A percentile compares a stretch with the other conserved stretches of the same genome.
These are phyloP conservation scores for Nakaseomyces nivariensis DNA, from an alignment of 1,139 yeast species.

Conservation along the genomic window DNA sequence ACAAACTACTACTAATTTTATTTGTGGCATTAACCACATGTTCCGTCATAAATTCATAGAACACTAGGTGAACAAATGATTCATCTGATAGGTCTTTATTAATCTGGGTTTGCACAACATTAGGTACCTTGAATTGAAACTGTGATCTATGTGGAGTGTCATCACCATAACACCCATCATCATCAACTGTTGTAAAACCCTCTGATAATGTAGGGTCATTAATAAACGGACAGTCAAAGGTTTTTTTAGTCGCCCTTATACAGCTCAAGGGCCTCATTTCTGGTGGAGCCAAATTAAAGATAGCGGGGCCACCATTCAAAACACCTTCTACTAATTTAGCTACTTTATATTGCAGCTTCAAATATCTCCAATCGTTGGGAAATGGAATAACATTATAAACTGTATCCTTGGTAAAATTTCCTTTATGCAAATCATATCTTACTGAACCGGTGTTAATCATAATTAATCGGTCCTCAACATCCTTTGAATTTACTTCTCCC, in stretches of 20 bases:
- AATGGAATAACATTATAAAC: conserved; percentile 84
- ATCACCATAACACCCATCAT: conserved; percentile 76
- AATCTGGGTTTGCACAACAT: conserved; percentile 48
- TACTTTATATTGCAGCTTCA: conserved; percentile 26
- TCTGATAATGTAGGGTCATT: conserved; percentile 19
- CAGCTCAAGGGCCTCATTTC: neutral
- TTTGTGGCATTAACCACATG: conserved; percentile 52
- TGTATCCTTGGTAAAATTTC: conserved; percentile 72
- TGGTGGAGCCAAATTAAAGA: conserved; percentile 17
- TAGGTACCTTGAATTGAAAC: conserved; percentile 54
- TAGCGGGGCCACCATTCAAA: conserved; percentile 22
- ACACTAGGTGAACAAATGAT: conserved; percentile 56
- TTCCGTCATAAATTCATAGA: conserved; percentile 62
- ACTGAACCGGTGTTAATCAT: conserved; percentile 82
- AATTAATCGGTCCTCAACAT: conserved; percentile 38
- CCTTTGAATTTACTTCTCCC: conserved; percentile 10
- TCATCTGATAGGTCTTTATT: conserved; percentile 16
- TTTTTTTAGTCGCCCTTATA: neutral
- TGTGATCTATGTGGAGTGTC: conserved; percentile 71
- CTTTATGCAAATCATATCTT: conserved; percentile 79
- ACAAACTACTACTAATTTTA: conserved; percentile 20
- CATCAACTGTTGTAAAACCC: conserved; percentile 80
- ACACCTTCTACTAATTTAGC: conserved; percentile 25
- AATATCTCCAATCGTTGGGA: conserved; percentile 56
- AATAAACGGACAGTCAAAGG: conserved; percentile 23